Base-by-base conservation (phyloP, 1,284 basidiomycete species). In the Exobasidium rhododendri region DNA sequence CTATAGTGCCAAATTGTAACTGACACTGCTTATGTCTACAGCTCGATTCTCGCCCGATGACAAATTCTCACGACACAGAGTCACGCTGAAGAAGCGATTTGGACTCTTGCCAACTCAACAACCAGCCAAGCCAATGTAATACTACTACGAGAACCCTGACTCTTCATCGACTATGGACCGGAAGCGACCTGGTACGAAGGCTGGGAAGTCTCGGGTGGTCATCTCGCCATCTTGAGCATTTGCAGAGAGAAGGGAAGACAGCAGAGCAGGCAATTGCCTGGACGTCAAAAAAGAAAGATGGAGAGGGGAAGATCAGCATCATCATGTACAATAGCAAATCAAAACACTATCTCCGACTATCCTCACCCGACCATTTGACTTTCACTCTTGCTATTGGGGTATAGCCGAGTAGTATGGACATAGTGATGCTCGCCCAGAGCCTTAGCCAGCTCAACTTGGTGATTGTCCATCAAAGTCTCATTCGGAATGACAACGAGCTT, bases 401-500 rank as follows among this genome's bases (percentile, higher is more conserved):
- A 26, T 6, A 53, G 49, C 14, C 49, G 44, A 32, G 43, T 52
- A 26, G 29, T 17, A 4, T 28, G n/a, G 24, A 46, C 13, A n/a
- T 31, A 53, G 7, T 13, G 11, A 26, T 45, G 59, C 14, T 46
- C n/a, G 0, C 50, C 66, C 24, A 97, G 83, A 17, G 87, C 87
- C 46, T 84, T 81, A 0, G 94, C 92, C 4, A 98, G 83, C 75
- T 98, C 92, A 49, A 86, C 84, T 82, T 98, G 94, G 75, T 98
- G 94, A 80, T 97, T 90, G 80, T 97, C 89, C 81, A 94, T 86
- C 51, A 98, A 82, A 1, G 89, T 87, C 31, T 87, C 83, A 77
- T 98, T 98, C 11, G 93, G 92, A 1, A 97, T 88, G 13, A 91
- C 89, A 66, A 98, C 87, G 67, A 97, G 82, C 5, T 86, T 85